Base-by-base conservation (phyloP, 306 rosid species). In the Mimosa bimucronata region DNA sequence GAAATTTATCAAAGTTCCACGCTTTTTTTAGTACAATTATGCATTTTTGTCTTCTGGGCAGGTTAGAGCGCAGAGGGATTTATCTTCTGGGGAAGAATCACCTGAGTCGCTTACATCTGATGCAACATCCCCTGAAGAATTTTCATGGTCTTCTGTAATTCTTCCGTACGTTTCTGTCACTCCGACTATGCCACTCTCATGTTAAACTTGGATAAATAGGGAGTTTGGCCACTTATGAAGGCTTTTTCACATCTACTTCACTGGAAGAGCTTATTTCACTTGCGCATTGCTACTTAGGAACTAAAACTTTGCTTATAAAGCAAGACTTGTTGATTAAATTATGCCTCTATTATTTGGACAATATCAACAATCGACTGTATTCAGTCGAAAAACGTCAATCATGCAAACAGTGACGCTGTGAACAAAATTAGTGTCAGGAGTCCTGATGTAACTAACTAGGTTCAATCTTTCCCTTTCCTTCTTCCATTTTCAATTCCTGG, bases 81-180 rank as follows among this genome's bases (percentile, higher is more conserved):
- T 84, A 74, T 80, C 91, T 80, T 78, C 91, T 4, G 97, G 89
- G 74, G 91, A 82, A 58, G 91, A 82, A 58, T 80, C 81, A 71
- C 73, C 88, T 1, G 83, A 86, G 74, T 80, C 92, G 82, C 71
- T 76, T 87, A 87, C 73, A 60, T 77, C 94, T 73, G 95, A 87
- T 34, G 84, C 90, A 64, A 69, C 85, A 15, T 18, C 50, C 42
- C 82, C 70, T 38, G 98, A 95, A 75, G 77, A 91, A 7, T 92
- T 86, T 76, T 85, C 96, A 61, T 92, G 92, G 98, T 30, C 76
- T 76, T 92, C 97, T 77, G 94, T 89, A 8, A 86, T 95, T 78
- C 48, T 92, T 58, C 98, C 98, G 98, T 95, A 87, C 38, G 97
- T 88, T 80, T 85, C 69, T 78, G 13, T 21, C 52, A n/a, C 72